These are phyloP conservation scores for Persicaria maculosa DNA, from an alignment of 148 eudicot genomes.

Conservation along the genomic window DNA sequence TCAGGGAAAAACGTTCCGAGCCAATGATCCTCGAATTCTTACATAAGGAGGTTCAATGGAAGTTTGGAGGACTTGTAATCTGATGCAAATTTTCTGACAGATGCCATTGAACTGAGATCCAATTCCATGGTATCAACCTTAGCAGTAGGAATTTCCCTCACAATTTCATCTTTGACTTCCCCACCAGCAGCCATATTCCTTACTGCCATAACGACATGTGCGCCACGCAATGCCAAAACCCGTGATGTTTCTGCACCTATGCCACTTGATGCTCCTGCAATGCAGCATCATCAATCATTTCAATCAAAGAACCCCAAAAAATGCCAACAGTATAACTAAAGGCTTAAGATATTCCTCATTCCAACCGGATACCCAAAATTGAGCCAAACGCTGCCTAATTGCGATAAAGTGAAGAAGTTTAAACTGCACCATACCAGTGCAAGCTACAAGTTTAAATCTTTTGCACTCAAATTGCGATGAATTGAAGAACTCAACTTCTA, in stretches of 20 bases:
- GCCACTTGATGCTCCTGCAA: constrained; percentile 60
- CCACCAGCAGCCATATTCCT: constrained; percentile 39
- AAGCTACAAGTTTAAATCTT: background rate
- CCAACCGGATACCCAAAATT: background rate
- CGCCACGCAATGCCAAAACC: constrained; percentile 53
- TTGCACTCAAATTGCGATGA: background rate
- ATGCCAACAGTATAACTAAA: too few species aligned
- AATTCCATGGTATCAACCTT: constrained; percentile 53
- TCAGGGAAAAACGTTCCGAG: background rate
- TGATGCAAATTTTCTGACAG: constrained; percentile 50
- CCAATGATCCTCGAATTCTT: constrained; percentile 12
- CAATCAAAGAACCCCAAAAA: background rate
- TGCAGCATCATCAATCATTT: background rate
- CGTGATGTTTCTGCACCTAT: constrained; percentile 60
- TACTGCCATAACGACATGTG: constrained; percentile 50
- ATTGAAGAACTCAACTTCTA: background rate
- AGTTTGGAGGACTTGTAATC: constrained; percentile 37
- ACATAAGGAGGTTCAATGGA: constrained; percentile 55
- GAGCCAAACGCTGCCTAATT: background rate
- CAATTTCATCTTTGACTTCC: constrained; percentile 33
- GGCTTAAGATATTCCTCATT: too few species aligned
- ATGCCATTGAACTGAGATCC: constrained; percentile 50
- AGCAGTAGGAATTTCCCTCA: constrained; percentile 37
- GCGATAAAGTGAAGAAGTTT: background rate
- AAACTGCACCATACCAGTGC: background rate